Percentiles rank a stretch among this genome's conserved stretches.
phyloP scores from a whole-genome alignment of 257 asterid species.

The Buddleja alternifolia region DNA sequence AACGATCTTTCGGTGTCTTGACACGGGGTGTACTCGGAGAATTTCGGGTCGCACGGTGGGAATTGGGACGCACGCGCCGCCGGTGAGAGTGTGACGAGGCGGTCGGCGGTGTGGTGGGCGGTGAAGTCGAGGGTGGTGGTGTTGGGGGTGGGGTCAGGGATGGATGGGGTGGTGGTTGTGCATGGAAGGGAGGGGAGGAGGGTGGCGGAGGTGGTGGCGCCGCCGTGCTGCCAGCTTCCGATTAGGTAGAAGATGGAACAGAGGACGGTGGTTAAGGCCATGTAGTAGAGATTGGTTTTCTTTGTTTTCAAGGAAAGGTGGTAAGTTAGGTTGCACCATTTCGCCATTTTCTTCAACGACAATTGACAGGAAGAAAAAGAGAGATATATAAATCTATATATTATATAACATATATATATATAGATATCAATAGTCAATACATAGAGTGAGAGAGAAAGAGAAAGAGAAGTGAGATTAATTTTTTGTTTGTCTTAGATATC shows the following conservation, averaged over 20 bases:
- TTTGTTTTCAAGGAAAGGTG: conserved; percentile 54
- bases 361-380: background rate
- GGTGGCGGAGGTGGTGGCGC: conserved; percentile 40
- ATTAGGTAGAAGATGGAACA: conserved; percentile 69
- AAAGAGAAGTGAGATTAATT: background rate
- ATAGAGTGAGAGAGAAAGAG: conserved; percentile 6
- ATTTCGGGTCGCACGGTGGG: conserved; percentile 55
- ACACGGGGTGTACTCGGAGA: conserved; percentile 94
- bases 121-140: conserved; percentile 54
- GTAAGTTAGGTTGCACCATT: conserved; percentile 47
- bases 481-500: conserved; percentile 5
- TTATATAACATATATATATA: background rate
- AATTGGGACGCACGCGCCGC: conserved; percentile 53
- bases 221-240: conserved; percentile 77
- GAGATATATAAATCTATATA: background rate
- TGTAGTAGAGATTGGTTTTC: conserved; percentile 58
- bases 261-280: conserved; percentile 53
- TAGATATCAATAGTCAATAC: background rate
- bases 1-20: conserved; percentile 68
- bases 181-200: conserved; percentile 51
- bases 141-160: background rate
- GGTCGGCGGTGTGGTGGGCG: conserved; percentile 70
- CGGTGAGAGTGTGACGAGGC: conserved; percentile 37
- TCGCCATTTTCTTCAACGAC: conserved; percentile 56
- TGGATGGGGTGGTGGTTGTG: conserved; percentile 24